Conservation (phyloP, 352 stramenopile genomes). For the Saprolegnia parasitica region DNA sequence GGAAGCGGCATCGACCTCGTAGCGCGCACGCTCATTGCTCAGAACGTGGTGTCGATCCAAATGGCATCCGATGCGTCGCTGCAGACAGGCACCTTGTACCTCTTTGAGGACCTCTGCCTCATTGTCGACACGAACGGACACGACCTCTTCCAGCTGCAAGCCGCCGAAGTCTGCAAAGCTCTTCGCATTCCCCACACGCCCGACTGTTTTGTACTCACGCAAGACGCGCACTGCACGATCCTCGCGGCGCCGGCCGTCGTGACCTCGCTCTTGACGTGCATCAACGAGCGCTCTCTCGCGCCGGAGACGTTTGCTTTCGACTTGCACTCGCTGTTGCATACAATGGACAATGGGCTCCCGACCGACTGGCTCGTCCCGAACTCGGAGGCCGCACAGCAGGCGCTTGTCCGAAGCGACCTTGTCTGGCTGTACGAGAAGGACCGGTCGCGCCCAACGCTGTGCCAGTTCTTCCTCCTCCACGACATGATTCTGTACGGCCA, state of each 20-base stretch:
- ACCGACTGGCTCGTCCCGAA: slow-evolving; percentile 24
- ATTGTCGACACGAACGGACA: slow-evolving; percentile 10
- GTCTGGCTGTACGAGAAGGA: slow-evolving; percentile 13
- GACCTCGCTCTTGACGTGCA: not conserved
- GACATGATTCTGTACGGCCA: slow-evolving; percentile 28
- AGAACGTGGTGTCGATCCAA: slow-evolving; percentile 7
- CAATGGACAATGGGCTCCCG: slow-evolving; percentile 12
- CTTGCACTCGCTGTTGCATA: not conserved
- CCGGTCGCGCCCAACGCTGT: not conserved
- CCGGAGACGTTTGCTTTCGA: slow-evolving; percentile 11
- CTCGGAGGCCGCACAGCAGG: slow-evolving; percentile 13
- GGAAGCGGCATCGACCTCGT: slow-evolving; percentile 1
- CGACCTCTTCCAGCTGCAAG: slow-evolving; percentile 11
- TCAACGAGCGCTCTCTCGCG: not conserved
- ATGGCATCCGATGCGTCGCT: not conserved
- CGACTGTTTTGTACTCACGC: not conserved
- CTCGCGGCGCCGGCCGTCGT: not conserved
- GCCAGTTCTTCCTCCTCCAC: slow-evolving; percentile 22
- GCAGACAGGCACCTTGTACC: slow-evolving; percentile 8
- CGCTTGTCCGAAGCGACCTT: not conserved
- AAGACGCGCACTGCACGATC: slow-evolving; percentile 2
- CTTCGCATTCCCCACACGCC: not conserved
- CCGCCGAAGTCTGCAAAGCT: slow-evolving; percentile 6
- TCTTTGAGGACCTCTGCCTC: slow-evolving; percentile 9
- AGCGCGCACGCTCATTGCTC: not conserved